phyloP scores from a whole-genome alignment of 805 yeast genomes.

The Yarrowia sp. region DNA sequence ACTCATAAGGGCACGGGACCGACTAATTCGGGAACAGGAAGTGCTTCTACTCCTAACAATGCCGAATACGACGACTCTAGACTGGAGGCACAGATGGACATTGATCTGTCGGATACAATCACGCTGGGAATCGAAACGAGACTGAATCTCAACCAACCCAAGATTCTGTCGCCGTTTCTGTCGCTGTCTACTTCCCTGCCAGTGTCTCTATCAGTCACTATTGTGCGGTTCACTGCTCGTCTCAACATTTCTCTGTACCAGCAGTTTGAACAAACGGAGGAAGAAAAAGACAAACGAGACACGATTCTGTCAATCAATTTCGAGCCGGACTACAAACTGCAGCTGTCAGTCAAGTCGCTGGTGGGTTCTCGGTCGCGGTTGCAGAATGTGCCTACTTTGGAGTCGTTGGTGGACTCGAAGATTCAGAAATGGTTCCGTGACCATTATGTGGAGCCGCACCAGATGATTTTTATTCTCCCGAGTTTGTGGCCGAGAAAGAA shows the following conservation, averaged over 20 bases:
- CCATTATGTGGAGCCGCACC: conserved; percentile 89
- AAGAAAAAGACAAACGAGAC: conserved; percentile 32
- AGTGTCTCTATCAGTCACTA: conserved; percentile 74
- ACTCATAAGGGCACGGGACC: not conserved
- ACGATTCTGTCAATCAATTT: conserved; percentile 86
- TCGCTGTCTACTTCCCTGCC: conserved; percentile 90
- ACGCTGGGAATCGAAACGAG: conserved; percentile 83
- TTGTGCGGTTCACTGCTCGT: conserved; percentile 88
- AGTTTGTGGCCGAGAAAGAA: conserved; percentile 68
- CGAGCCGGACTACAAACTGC: conserved; percentile 85
- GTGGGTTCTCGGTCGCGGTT: conserved; percentile 91
- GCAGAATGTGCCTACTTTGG: conserved; percentile 89
- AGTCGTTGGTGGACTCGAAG: conserved; percentile 76
- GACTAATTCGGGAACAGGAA: no score
- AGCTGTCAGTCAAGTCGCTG: conserved; percentile 77
- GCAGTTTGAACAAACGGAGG: conserved; percentile 41
- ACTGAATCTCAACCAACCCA: conserved; percentile 73
- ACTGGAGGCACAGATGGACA: conserved; percentile 85
- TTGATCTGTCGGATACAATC: conserved; percentile 80
- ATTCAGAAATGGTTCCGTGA: conserved; percentile 87
- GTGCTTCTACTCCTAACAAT: conserved; percentile 31
- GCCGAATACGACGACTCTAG: conserved; percentile 43
- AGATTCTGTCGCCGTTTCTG: conserved; percentile 67
- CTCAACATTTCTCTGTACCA: conserved; percentile 59
- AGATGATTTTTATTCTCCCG: conserved; percentile 79